phyloP scores from a whole-genome alignment of 1,284 basidiomycete genomes.

The Lignosus rhinocerotis region DNA sequence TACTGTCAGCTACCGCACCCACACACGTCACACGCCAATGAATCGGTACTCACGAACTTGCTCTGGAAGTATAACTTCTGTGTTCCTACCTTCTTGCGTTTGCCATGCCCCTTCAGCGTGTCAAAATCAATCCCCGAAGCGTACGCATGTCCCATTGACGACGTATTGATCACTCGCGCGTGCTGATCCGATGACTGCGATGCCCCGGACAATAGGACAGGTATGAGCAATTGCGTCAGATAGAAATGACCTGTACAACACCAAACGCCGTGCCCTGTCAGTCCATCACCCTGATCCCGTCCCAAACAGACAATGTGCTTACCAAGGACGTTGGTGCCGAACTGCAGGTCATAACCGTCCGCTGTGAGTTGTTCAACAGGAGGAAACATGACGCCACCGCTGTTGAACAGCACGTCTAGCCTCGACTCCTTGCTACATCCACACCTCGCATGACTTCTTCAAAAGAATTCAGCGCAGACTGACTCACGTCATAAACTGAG shows the following conservation, averaged over 20 bases:
- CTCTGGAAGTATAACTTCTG: slow-evolving; percentile 25
- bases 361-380: slow-evolving; percentile 18
- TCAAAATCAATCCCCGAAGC: slow-evolving; percentile 20
- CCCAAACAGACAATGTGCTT: neutral
- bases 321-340: slow-evolving; percentile 25
- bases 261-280: too few species aligned
- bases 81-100: slow-evolving; percentile 9
- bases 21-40: neutral
- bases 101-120: slow-evolving; percentile 16
- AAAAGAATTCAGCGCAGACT: slow-evolving; percentile 33
- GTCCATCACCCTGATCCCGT: neutral
- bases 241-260: slow-evolving; percentile 14
- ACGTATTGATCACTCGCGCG: slow-evolving; percentile 21
- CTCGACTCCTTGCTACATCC: slow-evolving; percentile 17
- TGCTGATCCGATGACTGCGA: slow-evolving; percentile 10
- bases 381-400: slow-evolving; percentile 17
- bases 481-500: slow-evolving; percentile 33
- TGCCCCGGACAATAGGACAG: slow-evolving; percentile 12
- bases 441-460: slow-evolving; percentile 39
- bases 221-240: slow-evolving; percentile 22
- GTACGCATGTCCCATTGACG: slow-evolving; percentile 20
- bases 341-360: slow-evolving; percentile 23
- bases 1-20: neutral
- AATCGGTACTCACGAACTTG: slow-evolving; percentile 43
- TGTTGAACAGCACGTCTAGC: slow-evolving; percentile 20